These are phyloP conservation scores for Aspergillus campestris DNA, from an alignment of 495 filamentous ascomycete genomes.

Conservation along the genomic window DNA sequence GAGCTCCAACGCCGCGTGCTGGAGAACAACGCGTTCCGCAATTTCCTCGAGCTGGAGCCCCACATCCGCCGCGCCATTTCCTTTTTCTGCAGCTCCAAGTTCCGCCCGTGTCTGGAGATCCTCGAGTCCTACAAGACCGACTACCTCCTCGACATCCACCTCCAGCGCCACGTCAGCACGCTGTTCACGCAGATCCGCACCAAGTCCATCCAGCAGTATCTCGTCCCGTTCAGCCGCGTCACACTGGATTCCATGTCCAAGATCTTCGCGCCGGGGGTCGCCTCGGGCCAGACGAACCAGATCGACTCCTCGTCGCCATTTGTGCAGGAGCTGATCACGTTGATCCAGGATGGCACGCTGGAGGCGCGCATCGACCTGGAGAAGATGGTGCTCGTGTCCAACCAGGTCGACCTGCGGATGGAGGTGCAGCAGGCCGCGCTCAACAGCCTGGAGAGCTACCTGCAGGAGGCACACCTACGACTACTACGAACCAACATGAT, in stretches of 20 bases:
- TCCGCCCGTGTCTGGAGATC: slow-evolving; percentile 71
- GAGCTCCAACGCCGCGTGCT: slow-evolving; percentile 70
- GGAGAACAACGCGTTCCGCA: slow-evolving; percentile 70
- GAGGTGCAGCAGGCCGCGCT: slow-evolving; percentile 61
- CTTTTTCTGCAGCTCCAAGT: slow-evolving; percentile 82
- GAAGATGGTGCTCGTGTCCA: slow-evolving; percentile 66
- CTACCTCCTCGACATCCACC: slow-evolving; percentile 82
- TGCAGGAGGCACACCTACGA: slow-evolving; percentile 63
- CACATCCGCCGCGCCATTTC: slow-evolving; percentile 86
- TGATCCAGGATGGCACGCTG: slow-evolving; percentile 67
- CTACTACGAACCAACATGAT: slow-evolving; percentile 67
- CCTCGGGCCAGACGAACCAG: slow-evolving; percentile 26
- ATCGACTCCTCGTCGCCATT: slow-evolving; percentile 48
- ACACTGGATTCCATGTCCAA: slow-evolving; percentile 60
- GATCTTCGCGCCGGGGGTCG: slow-evolving; percentile 46
- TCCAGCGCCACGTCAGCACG: slow-evolving; percentile 63
- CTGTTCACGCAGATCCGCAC: slow-evolving; percentile 68
- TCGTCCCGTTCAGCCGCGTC: slow-evolving; percentile 70
- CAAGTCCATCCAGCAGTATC: slow-evolving; percentile 89
- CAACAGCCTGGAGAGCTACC: slow-evolving; percentile 59
- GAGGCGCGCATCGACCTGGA: slow-evolving; percentile 78
- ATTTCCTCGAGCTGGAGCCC: slow-evolving; percentile 85
- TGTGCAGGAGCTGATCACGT: slow-evolving; percentile 62
- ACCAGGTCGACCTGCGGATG: slow-evolving; percentile 51
- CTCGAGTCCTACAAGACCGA: slow-evolving; percentile 74